Evolutionary conservation across 495 filamentous ascomycete species (phyloP).

Genomic region (Saxophila tyrrhenica): DNA sequence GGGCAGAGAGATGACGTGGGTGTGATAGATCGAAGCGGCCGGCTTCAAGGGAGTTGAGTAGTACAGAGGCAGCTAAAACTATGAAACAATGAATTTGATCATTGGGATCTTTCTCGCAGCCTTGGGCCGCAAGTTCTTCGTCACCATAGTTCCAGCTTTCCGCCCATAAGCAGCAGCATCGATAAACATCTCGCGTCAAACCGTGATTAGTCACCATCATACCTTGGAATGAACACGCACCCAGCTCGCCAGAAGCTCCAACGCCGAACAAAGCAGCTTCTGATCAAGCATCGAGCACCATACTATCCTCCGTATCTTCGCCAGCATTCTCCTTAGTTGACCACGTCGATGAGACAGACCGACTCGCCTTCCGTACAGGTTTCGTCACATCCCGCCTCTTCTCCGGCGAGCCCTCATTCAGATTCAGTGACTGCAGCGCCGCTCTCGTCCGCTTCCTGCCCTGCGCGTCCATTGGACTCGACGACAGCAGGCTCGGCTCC

Average conservation of each 20-base stretch:
- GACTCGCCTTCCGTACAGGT: conserved; percentile 5
- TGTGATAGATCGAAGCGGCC: neutral
- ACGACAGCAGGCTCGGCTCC: neutral
- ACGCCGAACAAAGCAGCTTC: neutral
- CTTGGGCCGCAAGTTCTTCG: neutral
- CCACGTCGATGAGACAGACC: neutral
- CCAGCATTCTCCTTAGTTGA: conserved; percentile 2
- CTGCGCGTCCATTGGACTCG: neutral
- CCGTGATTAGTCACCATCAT: too few relatives aligned
- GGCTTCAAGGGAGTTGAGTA: neutral
- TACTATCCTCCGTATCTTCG: neutral
- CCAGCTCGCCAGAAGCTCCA: neutral
- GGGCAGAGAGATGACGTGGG: neutral
- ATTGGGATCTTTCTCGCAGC: neutral
- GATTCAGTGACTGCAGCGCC: conserved; percentile 5
- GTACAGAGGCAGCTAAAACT: neutral
- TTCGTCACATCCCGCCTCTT: conserved; percentile 5
- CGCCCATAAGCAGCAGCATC: neutral
- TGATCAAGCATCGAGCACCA: neutral
- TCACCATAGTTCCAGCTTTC: neutral
- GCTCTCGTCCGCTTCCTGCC: conserved; percentile 12
- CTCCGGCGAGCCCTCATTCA: conserved; percentile 9
- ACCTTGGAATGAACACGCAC: neutral
- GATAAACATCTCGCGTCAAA: too few relatives aligned
- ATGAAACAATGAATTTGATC: neutral